A percentile compares a stretch with the other conserved stretches of the same genome.
phyloP scores from a whole-genome alignment of 495 filamentous ascomycete species.

The Oidiodendron maius region DNA sequence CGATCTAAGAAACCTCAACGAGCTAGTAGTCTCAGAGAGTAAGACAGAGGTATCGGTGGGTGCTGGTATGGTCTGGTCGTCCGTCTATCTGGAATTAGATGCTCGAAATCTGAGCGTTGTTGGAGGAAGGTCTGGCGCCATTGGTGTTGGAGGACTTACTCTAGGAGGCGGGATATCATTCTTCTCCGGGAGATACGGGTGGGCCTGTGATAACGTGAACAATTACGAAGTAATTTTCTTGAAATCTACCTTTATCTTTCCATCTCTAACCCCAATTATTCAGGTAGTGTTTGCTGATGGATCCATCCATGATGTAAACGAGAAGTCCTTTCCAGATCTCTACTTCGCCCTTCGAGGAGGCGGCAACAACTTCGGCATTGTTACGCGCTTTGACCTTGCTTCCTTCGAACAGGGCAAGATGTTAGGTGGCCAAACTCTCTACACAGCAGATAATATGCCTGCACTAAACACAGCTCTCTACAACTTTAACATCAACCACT shows the following conservation, averaged over 20 bases:
- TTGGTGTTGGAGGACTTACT: conserved; percentile 18
- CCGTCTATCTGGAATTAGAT: conserved; percentile 46
- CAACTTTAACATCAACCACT: neutral
- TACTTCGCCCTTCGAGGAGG: too few species aligned
- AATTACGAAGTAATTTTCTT: neutral
- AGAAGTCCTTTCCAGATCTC: conserved; percentile 35
- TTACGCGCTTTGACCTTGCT: conserved; percentile 38
- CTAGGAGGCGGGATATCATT: conserved; percentile 32
- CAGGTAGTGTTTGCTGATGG: neutral
- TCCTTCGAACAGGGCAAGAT: conserved; percentile 36
- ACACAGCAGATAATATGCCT: neutral
- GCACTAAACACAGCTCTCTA: neutral
- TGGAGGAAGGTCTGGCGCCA: conserved; percentile 28
- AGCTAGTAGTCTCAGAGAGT: conserved; percentile 27
- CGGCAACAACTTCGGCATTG: conserved; percentile 44
- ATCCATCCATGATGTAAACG: neutral
- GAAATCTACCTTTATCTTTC: too few species aligned
- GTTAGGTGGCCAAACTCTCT: conserved; percentile 31
- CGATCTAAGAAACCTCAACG: conserved; percentile 42
- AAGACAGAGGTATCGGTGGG: conserved; percentile 32
- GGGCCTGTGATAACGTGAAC: conserved; percentile 40
- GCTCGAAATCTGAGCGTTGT: conserved; percentile 37
- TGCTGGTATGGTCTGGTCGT: conserved; percentile 42
- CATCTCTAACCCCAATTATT: neutral
- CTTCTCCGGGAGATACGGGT: conserved; percentile 34